These are phyloP conservation scores for Domatiomyces globalis DNA, from an alignment of 2,329 filamentous ascomycete species.

Conservation along the genomic window DNA sequence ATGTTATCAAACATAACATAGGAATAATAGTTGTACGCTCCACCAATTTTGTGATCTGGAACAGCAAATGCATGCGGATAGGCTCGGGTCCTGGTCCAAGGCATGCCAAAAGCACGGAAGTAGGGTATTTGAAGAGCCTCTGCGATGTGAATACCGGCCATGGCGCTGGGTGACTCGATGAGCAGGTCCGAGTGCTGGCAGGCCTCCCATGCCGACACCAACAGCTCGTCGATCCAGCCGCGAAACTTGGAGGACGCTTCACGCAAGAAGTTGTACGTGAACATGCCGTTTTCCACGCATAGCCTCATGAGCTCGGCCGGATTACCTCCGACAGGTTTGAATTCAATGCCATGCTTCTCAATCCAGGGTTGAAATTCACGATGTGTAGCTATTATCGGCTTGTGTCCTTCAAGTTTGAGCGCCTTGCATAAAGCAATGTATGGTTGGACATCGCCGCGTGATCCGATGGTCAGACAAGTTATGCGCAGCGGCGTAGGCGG, in stretches of 20 bases:
- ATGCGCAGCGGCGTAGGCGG: slow-evolving; percentile 64
- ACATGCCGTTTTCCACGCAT: slow-evolving; percentile 94
- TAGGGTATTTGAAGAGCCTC: slow-evolving; percentile 88
- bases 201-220: slow-evolving; percentile 65
- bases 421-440: slow-evolving; percentile 95
- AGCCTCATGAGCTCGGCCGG: slow-evolving; percentile 89
- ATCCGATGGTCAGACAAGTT: slow-evolving; percentile 91
- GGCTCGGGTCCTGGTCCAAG: slow-evolving; percentile 87
- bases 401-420: slow-evolving; percentile 74
- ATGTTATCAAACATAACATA: slow-evolving; percentile 95
- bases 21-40: slow-evolving; percentile 85
- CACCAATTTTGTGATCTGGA: slow-evolving; percentile 84
- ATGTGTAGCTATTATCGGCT: slow-evolving; percentile 78
- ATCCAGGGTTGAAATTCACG: slow-evolving; percentile 82
- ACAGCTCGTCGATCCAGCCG: slow-evolving; percentile 83
- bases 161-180: slow-evolving; percentile 89
- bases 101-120: slow-evolving; percentile 96
- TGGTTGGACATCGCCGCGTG: slow-evolving; percentile 76
- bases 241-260: slow-evolving; percentile 81
- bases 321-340: slow-evolving; percentile 75
- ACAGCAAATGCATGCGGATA: slow-evolving; percentile 96
- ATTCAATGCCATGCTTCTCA: slow-evolving; percentile 84
- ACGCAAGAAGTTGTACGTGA: slow-evolving; percentile 77
- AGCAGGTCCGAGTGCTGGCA: slow-evolving; percentile 79
- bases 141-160: slow-evolving; percentile 95